A percentile compares a stretch with the other conserved stretches of the same genome.
Conservation (phyloP, 169 alveolate genomes). For the Eimeria zaria region DNA sequence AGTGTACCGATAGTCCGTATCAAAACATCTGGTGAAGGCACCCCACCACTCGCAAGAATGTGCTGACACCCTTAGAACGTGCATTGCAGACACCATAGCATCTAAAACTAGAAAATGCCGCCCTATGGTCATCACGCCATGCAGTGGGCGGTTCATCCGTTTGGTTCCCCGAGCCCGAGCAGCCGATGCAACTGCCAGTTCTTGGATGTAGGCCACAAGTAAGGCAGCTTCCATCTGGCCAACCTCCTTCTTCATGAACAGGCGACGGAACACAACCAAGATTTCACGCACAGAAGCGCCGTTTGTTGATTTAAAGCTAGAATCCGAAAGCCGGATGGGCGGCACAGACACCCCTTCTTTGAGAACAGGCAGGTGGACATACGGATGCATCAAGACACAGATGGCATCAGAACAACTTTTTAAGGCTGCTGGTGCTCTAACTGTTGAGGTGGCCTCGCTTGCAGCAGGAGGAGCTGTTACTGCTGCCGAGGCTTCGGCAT, state of each 20-base stretch:
- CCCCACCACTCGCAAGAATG: neutral
- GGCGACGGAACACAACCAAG: neutral
- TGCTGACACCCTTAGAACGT: neutral
- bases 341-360: neutral
- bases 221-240: neutral
- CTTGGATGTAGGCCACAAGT: neutral
- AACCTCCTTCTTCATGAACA: neutral
- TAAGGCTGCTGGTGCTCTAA: neutral
- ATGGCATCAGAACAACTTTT: neutral
- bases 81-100: neutral
- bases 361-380: neutral
- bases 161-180: neutral
- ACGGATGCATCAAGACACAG: neutral
- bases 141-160: neutral
- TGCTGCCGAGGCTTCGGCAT: too few relatives aligned
- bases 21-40: neutral
- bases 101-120: neutral
- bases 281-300: neutral
- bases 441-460: neutral
- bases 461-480: too few relatives aligned
- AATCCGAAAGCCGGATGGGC: neutral
- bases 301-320: neutral
- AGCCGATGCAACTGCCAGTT: neutral
- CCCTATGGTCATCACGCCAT: neutral
- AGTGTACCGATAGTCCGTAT: neutral